Conservation (phyloP, 345 rosid species). For the Lepidium sativum region DNA sequence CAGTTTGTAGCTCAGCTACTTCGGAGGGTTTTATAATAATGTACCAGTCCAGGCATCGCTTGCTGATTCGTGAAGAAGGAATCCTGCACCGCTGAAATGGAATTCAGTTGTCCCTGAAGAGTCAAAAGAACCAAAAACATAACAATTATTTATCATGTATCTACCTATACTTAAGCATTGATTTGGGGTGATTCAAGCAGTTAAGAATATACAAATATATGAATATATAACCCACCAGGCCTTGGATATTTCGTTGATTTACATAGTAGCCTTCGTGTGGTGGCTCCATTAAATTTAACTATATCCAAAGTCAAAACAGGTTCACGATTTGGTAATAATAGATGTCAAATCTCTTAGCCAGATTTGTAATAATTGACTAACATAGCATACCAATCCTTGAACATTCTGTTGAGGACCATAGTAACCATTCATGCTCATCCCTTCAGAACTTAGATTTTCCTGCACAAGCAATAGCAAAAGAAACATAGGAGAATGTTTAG, state of each 20-base stretch:
- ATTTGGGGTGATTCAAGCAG: not conserved
- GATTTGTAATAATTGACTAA: not conserved
- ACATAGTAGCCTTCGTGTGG: constrained; percentile 61
- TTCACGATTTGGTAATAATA: not conserved
- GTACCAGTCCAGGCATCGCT: constrained; percentile 51
- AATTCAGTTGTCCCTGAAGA: constrained; percentile 45
- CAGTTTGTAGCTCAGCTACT: not conserved
- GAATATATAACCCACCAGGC: constrained; percentile 33
- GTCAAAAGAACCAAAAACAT: not conserved
- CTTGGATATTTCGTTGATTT: constrained; percentile 43
- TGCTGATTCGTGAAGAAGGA: constrained; percentile 44
- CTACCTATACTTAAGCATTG: not conserved
- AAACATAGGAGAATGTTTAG: not conserved
- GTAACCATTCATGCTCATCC: constrained; percentile 39
- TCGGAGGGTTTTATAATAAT: not conserved
- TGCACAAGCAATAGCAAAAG: constrained; percentile 11
- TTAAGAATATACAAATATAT: too few species aligned
- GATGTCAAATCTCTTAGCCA: not conserved
- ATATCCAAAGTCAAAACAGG: constrained; percentile 28
- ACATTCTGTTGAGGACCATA: constrained; percentile 44
- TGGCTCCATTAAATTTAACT: constrained; percentile 59
- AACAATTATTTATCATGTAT: not conserved
- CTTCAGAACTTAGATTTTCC: constrained; percentile 46
- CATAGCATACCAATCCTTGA: constrained; percentile 46
- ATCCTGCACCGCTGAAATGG: constrained; percentile 38